phyloP scores from a whole-genome alignment of 176 grass and related monocot genomes.

The Eragrostis nindensis region DNA sequence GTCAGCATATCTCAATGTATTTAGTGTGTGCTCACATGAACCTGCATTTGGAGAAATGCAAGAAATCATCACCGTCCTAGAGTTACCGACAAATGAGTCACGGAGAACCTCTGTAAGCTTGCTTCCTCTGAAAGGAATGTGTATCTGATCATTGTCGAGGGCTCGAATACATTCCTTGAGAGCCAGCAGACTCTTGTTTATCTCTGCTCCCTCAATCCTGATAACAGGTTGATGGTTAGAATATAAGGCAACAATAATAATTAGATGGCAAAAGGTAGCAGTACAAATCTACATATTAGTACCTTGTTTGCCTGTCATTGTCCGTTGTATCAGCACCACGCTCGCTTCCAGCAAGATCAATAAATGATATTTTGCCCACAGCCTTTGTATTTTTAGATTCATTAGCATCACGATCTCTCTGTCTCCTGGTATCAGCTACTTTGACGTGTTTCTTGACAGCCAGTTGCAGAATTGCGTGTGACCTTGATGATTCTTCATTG shows the following conservation, averaged over 20 bases:
- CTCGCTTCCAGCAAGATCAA: conserved; percentile 99
- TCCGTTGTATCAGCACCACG: conserved; percentile 99
- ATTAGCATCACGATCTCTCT: conserved; percentile 77
- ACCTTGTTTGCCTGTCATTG: conserved; percentile 96
- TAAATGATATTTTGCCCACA: conserved; percentile 97
- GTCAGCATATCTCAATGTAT: conserved; percentile 97
- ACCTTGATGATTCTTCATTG: conserved; percentile 98
- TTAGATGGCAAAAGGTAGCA: background rate
- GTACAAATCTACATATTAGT: conserved; percentile 3
- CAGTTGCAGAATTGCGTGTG: conserved; percentile 95
- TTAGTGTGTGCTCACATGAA: conserved; percentile 98
- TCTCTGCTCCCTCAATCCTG: conserved; percentile 99
- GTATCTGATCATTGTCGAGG: conserved; percentile 98
- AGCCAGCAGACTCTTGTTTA: conserved; percentile 97
- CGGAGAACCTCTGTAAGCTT: conserved; percentile 98
- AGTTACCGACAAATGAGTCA: conserved; percentile 99
- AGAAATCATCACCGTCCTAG: conserved; percentile 95
- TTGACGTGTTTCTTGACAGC: conserved; percentile 88
- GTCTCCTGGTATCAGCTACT: conserved; percentile 71
- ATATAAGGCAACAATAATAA: background rate
- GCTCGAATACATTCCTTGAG: conserved; percentile 98
- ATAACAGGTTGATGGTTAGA: conserved; percentile 34
- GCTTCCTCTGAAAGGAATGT: conserved; percentile 99
- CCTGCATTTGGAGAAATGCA: conserved; percentile 98
- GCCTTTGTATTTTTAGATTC: conserved; percentile 78